Evolutionary conservation across 2,329 filamentous ascomycete genomes (phyloP), one percentile per base, ranked within the genome.

Genomic region (Colletotrichum truncatum): DNA sequence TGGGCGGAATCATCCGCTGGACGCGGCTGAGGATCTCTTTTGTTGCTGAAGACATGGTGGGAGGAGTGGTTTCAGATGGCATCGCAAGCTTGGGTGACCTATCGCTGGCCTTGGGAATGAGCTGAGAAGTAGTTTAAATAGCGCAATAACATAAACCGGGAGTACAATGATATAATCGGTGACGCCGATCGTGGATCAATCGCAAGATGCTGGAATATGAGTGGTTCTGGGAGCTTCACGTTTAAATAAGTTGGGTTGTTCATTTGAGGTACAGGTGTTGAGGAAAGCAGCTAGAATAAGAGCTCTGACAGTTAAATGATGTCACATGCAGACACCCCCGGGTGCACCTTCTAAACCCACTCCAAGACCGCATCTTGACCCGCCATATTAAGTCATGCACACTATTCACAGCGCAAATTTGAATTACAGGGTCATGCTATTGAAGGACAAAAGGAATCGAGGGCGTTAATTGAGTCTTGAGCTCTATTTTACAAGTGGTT

Each of bases 1-100:
- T 93, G 10, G 96, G 96, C 69, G 96, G 96, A 65, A 99, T 88
- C 83, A 99, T 91, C 76, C 91, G 93, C 84, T 91, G 92, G 74
- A 94, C 93, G 79, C 93, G 95, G 70, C 84, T 81, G 62, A 99
- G 83, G 56, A 97, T 82, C 71, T 92, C 89, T 78, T 89, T 92
- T 21, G 94, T 93, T 25, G 89, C 82, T 68, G 87, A 80, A 67
- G 91, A 90, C 86, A 93, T 91, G 18, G 83, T 78, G 45, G 77
- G 73, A 23, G 70, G 73, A 23, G 70, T 28, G 26, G 60, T 25
- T 51, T 68, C 60, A n/a, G 56, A 61, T 52, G 60, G 41, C 67
- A 68, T 68, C 14, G 57, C 36, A 28, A 51, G 23, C 21, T 36
- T 14, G 45, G 51, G 4, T 53, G 12, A 21, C 18, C 4, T 6